These are phyloP conservation scores for Arabidopsis suecica DNA, from an alignment of 345 rosid species.

Conservation along the genomic window DNA sequence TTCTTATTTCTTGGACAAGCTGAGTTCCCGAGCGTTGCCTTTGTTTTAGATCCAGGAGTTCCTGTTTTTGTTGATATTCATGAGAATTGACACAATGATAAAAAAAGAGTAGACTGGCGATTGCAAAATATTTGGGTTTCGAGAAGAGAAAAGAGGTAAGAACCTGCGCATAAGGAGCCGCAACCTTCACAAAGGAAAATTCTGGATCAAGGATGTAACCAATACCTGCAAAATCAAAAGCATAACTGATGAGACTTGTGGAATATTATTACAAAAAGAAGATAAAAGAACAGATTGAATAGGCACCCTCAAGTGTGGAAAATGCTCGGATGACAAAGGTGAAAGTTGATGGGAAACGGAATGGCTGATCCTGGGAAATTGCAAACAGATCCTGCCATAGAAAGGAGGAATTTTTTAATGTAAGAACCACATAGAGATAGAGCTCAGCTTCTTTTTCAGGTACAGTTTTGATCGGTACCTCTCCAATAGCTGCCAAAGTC, in stretches of 20 bases:
- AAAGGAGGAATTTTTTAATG: not conserved
- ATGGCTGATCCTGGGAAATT: constrained; percentile 93
- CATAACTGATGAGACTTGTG: constrained; percentile 2
- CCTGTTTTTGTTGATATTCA: constrained; percentile 53
- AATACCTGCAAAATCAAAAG: constrained; percentile 62
- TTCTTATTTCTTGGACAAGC: constrained; percentile 78
- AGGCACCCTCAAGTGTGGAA: constrained; percentile 88
- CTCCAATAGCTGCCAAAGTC: constrained; percentile 89
- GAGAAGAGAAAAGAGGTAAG: constrained; percentile 12
- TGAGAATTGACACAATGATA: constrained; percentile 20
- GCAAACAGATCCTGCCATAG: constrained; percentile 86
- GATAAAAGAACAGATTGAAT: constrained; percentile 30
- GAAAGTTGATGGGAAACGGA: constrained; percentile 89
- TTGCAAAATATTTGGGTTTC: not conserved
- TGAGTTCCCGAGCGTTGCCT: constrained; percentile 56
- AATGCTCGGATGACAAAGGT: constrained; percentile 91
- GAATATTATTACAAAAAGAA: not conserved
- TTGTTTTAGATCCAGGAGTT: constrained; percentile 77
- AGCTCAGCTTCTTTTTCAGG: constrained; percentile 18
- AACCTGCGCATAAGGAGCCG: constrained; percentile 97
- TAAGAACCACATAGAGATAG: constrained; percentile 9
- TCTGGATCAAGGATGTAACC: constrained; percentile 84
- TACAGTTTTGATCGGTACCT: constrained; percentile 53
- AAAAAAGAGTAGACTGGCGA: not conserved
- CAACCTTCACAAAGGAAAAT: constrained; percentile 83